These are phyloP conservation scores for Aspergillus quadricinctus DNA, from an alignment of 2,329 filamentous ascomycete genomes.

Conservation along the genomic window DNA sequence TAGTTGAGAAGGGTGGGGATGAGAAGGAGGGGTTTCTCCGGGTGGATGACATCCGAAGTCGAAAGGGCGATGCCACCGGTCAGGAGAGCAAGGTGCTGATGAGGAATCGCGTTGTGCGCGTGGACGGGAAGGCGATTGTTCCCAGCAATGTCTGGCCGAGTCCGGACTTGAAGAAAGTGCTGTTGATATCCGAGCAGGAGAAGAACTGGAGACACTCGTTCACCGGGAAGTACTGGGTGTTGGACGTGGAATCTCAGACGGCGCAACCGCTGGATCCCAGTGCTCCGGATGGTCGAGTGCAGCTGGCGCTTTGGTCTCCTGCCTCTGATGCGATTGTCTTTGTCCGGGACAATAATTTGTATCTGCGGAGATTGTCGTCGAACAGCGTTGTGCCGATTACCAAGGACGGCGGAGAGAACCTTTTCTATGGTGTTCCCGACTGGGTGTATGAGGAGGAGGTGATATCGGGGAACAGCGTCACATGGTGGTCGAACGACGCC, in stretches of 20 bases:
- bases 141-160: slow-evolving; percentile 69
- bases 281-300: slow-evolving; percentile 62
- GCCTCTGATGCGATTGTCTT: slow-evolving; percentile 83
- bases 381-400: slow-evolving; percentile 69
- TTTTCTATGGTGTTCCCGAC: slow-evolving; percentile 94
- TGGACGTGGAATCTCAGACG: slow-evolving; percentile 77
- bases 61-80: slow-evolving; percentile 42
- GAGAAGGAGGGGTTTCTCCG: slow-evolving; percentile 69
- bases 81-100: slow-evolving; percentile 67
- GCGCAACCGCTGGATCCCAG: slow-evolving; percentile 72
- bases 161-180: slow-evolving; percentile 76
- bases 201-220: slow-evolving; percentile 89
- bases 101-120: slow-evolving; percentile 60
- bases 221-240: slow-evolving; percentile 82
- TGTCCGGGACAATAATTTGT: slow-evolving; percentile 86
- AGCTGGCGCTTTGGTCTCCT: slow-evolving; percentile 87
- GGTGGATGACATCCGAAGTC: slow-evolving; percentile 75
- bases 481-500: slow-evolving; percentile 93
- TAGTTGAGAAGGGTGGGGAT: slow-evolving; percentile 65
- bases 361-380: slow-evolving; percentile 63
- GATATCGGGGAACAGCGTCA: slow-evolving; percentile 71
- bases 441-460: slow-evolving; percentile 96
- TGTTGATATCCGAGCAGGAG: slow-evolving; percentile 68
- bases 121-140: slow-evolving; percentile 51
- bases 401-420: slow-evolving; percentile 75